Evolutionary conservation across 345 rosid genomes (phyloP).

Genomic region (Dimocarpus longan): DNA sequence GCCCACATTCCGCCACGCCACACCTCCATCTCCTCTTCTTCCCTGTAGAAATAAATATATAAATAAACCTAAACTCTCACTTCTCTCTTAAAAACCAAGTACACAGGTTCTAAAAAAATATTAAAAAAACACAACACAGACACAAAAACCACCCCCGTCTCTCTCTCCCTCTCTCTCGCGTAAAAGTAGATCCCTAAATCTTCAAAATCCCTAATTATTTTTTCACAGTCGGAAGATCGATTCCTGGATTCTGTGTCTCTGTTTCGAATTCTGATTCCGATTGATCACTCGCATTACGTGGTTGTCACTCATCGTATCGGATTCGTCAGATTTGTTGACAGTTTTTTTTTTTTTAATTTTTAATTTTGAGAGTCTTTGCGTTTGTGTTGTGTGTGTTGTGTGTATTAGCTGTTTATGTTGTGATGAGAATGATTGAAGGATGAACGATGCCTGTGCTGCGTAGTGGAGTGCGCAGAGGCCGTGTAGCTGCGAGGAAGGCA

Average conservation of each 20-base stretch:
- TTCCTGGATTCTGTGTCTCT: background rate
- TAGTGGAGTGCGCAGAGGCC: constrained; percentile 64
- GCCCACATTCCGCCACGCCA: background rate
- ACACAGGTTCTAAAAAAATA: background rate
- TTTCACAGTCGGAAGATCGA: background rate
- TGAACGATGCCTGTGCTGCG: constrained; percentile 80
- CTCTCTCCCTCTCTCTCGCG: background rate
- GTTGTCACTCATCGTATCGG: background rate
- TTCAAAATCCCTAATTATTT: background rate
- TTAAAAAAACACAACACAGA: background rate
- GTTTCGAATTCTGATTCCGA: background rate
- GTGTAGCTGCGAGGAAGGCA: constrained; percentile 32
- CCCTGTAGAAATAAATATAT: background rate
- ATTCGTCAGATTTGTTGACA: background rate
- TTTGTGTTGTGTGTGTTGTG: background rate
- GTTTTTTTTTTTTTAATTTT: background rate
- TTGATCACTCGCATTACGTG: background rate
- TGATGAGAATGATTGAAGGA: constrained; percentile 38
- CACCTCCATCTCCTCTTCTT: background rate
- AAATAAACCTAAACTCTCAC: background rate
- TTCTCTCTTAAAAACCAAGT: background rate
- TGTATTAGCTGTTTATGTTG: background rate
- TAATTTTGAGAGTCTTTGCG: background rate
- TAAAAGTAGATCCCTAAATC: constrained; percentile 20
- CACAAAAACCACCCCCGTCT: background rate